These are phyloP conservation scores for Rhynchospora pubera DNA, from an alignment of 176 grass and related monocot species.

Conservation along the genomic window DNA sequence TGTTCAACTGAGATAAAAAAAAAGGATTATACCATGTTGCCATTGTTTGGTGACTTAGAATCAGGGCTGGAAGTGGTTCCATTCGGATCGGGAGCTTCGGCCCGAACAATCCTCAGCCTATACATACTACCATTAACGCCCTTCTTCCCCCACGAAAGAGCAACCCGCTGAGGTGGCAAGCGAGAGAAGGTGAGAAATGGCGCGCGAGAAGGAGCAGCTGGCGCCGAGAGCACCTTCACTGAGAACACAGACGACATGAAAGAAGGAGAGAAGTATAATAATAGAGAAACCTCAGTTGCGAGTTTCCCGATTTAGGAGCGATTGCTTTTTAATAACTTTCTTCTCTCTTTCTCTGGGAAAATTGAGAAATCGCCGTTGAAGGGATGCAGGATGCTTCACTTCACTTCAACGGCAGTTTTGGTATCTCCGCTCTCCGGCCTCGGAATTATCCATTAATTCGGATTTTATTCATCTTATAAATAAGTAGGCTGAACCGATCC, in stretches of 20 bases:
- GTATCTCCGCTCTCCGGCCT: neutral
- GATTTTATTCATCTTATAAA: neutral
- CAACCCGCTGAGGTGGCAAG: neutral
- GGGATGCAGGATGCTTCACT: slow-evolving; percentile 13
- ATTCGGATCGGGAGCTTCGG: neutral
- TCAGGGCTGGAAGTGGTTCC: neutral
- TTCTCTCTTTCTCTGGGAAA: too few species aligned
- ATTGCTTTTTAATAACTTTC: neutral
- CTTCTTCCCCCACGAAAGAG: neutral
- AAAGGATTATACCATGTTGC: slow-evolving; percentile 16
- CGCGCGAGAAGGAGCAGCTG: neutral
- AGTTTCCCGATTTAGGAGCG: neutral
- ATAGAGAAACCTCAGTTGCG: neutral
- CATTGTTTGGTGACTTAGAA: neutral
- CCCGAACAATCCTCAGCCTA: slow-evolving; percentile 8
- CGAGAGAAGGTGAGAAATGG: neutral
- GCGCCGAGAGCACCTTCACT: slow-evolving; percentile 6
- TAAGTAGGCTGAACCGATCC: neutral
- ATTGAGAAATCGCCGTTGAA: slow-evolving; percentile 1
- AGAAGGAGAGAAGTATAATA: neutral
- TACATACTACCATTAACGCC: neutral
- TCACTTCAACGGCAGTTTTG: neutral
- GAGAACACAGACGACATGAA: slow-evolving; percentile 18
- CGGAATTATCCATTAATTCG: neutral
- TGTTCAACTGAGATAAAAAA: neutral